Percentiles rank a stretch among this genome's conserved stretches.
Evolutionary conservation across 2,329 filamentous ascomycete genomes (phyloP).

Genomic region (Remersonia thermophila): DNA sequence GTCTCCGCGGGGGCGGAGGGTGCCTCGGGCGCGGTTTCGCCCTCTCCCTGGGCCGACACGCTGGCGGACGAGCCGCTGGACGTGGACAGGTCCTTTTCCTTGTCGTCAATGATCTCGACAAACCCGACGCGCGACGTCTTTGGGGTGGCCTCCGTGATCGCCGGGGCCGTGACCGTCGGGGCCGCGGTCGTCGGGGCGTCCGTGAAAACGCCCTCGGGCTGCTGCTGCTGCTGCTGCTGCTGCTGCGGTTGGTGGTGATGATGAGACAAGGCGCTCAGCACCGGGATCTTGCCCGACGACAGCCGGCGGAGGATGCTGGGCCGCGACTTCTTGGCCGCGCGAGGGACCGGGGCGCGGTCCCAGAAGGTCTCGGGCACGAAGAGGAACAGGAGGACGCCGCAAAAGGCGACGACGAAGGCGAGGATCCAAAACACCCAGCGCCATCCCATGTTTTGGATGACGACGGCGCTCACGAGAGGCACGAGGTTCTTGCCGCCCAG

Average conservation of each 20-base stretch:
- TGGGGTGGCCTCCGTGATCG: neutral
- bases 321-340: conserved; percentile 13
- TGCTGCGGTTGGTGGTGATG: too few species aligned
- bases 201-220: neutral
- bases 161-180: neutral
- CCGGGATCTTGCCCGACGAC: conserved; percentile 28
- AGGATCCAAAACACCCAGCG: conserved; percentile 89
- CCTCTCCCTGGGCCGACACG: neutral
- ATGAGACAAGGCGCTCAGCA: neutral
- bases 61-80: conserved; percentile 1
- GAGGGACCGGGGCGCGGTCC: conserved; percentile 60
- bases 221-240: too few species aligned
- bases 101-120: conserved; percentile 11
- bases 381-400: conserved; percentile 62
- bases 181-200: neutral
- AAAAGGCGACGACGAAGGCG: conserved; percentile 64
- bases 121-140: conserved; percentile 18
- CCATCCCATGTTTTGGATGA: conserved; percentile 71
- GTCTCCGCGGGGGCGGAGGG: neutral
- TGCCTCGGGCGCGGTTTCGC: neutral
- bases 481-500: conserved; percentile 86
- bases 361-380: conserved; percentile 95
- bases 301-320: conserved; percentile 35
- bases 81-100: conserved; percentile 3
- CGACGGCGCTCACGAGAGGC: conserved; percentile 71